Evolutionary conservation across 2,329 filamentous ascomycete genomes (phyloP).

Genomic region (Colletotrichum sp.): DNA sequence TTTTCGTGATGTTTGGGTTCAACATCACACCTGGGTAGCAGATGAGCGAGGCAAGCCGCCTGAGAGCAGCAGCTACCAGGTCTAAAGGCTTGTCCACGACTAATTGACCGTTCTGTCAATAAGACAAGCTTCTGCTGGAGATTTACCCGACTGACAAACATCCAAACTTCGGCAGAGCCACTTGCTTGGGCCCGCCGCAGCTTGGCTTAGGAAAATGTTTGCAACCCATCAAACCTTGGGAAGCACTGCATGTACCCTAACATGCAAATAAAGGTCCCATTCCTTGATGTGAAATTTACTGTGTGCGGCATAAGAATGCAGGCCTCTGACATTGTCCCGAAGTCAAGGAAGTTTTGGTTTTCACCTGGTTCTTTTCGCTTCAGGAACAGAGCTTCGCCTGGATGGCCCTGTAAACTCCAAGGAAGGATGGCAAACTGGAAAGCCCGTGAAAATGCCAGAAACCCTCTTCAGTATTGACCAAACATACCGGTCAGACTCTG

Average conservation of each 20-base stretch:
- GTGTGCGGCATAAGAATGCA: not conserved
- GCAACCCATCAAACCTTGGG: not conserved
- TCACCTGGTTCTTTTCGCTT: not conserved
- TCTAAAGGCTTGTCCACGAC: not conserved
- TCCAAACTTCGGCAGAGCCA: not conserved
- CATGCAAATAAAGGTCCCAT: not conserved
- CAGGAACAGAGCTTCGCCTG: not conserved
- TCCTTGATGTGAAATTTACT: not conserved
- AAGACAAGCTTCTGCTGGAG: not conserved
- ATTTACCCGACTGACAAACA: not conserved
- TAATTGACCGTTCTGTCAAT: fast-evolving
- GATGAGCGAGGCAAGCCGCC: not conserved
- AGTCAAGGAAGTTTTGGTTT: not conserved
- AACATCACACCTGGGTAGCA: not conserved
- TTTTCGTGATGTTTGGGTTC: not conserved
- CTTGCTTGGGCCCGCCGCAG: not conserved
- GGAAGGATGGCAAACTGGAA: not conserved
- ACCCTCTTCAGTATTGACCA: no score
- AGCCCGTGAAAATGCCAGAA: no score
- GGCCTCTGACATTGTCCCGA: not conserved
- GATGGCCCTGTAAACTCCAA: not conserved
- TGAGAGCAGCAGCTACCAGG: not conserved
- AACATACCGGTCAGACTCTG: not conserved
- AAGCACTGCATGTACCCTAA: not conserved
- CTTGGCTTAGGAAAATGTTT: not conserved